Percentiles rank a stretch among this genome's conserved stretches.
Conservation (phyloP, 192 early-diverging fungal genomes). For the Diversispora epigaea region DNA sequence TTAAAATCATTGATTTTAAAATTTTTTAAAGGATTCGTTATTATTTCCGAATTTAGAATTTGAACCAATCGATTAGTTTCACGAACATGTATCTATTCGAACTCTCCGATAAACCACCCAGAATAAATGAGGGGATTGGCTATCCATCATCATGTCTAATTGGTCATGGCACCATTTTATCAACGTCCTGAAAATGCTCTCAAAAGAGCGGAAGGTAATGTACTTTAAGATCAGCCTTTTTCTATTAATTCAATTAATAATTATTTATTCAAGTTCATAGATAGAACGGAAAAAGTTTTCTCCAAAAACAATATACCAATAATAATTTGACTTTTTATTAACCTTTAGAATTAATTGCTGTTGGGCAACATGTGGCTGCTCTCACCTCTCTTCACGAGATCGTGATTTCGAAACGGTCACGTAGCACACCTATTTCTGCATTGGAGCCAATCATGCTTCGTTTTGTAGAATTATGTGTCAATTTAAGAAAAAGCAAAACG, state of each 20-base stretch:
- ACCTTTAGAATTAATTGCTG: slow-evolving; percentile 70
- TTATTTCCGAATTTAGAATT: neutral
- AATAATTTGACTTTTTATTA: slow-evolving; percentile 23
- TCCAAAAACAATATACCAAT: neutral
- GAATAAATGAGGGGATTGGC: neutral
- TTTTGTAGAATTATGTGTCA: slow-evolving; percentile 89
- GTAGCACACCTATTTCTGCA: slow-evolving; percentile 71
- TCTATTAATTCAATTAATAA: neutral
- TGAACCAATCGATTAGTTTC: too few relatives aligned
- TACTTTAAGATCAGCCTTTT: neutral
- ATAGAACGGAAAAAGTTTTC: too few relatives aligned
- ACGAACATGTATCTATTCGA: too few relatives aligned
- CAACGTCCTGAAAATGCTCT: slow-evolving; percentile 83
- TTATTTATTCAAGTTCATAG: neutral
- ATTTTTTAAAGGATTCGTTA: neutral
- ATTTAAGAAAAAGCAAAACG: slow-evolving; percentile 83
- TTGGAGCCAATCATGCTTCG: slow-evolving; percentile 94
- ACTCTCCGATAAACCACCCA: too few relatives aligned
- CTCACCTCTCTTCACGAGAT: slow-evolving; percentile 88
- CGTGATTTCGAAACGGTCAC: slow-evolving; percentile 86
- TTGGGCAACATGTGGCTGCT: slow-evolving; percentile 81
- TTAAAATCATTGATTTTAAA: neutral
- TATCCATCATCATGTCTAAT: neutral
- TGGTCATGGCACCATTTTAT: slow-evolving; percentile 54
- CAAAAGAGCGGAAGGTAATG: slow-evolving; percentile 79